phyloP scores from a whole-genome alignment of 495 filamentous ascomycete genomes.

The Bacidia rubella region DNA sequence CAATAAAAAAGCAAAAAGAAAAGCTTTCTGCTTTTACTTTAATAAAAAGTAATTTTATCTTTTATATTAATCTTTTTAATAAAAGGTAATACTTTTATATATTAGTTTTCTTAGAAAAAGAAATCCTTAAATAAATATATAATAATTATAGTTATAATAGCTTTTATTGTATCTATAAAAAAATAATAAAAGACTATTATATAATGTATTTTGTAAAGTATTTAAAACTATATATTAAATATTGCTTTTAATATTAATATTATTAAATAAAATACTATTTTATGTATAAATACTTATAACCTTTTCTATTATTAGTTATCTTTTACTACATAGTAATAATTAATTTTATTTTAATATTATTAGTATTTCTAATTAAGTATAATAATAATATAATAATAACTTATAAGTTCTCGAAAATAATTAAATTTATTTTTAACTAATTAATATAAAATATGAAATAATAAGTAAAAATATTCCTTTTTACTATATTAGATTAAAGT shows the following conservation, averaged over 20 bases:
- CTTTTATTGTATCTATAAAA: neutral
- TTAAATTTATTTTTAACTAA: neutral
- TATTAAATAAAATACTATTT: neutral
- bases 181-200: slow-evolving; percentile 2
- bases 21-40: neutral
- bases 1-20: neutral
- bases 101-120: neutral
- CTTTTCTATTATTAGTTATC: neutral
- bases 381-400: slow-evolving; percentile 3
- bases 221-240: neutral
- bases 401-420: neutral
- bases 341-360: slow-evolving; percentile 3
- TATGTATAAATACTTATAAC: neutral
- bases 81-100: neutral
- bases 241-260: neutral
- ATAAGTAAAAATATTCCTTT: neutral
- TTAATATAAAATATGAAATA: neutral
- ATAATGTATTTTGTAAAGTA: slow-evolving; percentile 6
- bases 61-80: neutral
- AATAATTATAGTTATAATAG: neutral
- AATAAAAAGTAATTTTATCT: neutral
- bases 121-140: slow-evolving; percentile 1
- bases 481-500: neutral
- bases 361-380: neutral
- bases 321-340: neutral